A percentile compares a stretch with the other conserved stretches of the same genome.
These are phyloP conservation scores for Botrytis fragariae DNA, from an alignment of 2,329 filamentous ascomycete species.

Conservation along the genomic window DNA sequence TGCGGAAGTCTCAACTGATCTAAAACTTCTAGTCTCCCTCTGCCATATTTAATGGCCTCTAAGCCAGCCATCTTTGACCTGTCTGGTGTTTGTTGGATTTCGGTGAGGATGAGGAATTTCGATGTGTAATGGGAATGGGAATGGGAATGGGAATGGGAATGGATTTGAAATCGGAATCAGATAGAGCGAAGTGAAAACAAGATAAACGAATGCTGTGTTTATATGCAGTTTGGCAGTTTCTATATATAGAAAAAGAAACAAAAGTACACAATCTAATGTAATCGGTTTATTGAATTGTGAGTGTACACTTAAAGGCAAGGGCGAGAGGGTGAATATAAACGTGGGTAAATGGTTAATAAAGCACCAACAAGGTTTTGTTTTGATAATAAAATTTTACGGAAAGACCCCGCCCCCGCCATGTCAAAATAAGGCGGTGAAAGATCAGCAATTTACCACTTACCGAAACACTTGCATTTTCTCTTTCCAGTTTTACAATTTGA, in stretches of 20 bases:
- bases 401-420: constrained; percentile 12
- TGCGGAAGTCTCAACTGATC: constrained; percentile 83
- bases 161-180: not conserved
- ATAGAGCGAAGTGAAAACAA: not conserved
- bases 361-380: not conserved
- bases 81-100: not conserved
- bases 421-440: constrained; percentile 8
- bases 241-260: not conserved
- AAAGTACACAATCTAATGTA: not conserved
- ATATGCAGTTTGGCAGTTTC: not conserved
- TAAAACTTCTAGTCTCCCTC: constrained; percentile 71
- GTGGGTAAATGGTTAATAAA: not conserved
- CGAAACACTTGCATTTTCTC: not conserved
- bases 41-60: constrained; percentile 73
- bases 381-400: not conserved
- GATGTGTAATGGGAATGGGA: not conserved
- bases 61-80: constrained; percentile 46
- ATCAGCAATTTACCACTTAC: not conserved
- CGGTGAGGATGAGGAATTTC: not conserved
- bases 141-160: no score
- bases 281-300: not conserved
- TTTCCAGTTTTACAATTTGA: not conserved
- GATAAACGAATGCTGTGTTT: not conserved
- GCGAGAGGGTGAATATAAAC: not conserved
- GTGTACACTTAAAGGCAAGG: not conserved